These are phyloP conservation scores for Dendrobium chrysotoxum DNA, from an alignment of 106 monocot genomes.

Conservation along the genomic window DNA sequence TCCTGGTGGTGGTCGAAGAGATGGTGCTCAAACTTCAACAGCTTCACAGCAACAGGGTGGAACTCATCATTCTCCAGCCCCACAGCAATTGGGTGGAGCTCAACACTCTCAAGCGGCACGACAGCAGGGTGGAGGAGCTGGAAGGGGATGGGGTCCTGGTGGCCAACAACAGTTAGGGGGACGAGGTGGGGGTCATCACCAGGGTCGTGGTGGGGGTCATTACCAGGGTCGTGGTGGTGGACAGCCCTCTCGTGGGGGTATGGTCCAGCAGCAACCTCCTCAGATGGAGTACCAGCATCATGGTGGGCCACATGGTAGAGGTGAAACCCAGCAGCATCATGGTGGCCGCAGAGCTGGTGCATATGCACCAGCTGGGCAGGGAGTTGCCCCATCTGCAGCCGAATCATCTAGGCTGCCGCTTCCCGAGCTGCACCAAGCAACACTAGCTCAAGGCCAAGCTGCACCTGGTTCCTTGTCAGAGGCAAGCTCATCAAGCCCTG, in stretches of 20 bases:
- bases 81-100: background rate
- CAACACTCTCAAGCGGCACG: constrained; percentile 10
- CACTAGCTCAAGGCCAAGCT: constrained; percentile 29
- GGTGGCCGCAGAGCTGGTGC: constrained; percentile 43
- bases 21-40: constrained; percentile 15
- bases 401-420: constrained; percentile 42
- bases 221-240: constrained; percentile 18
- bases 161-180: constrained; percentile 47
- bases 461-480: constrained; percentile 17
- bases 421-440: constrained; percentile 99
- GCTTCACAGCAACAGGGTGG: background rate
- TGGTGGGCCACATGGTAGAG: constrained; percentile 33
- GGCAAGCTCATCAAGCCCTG: constrained; percentile 30
- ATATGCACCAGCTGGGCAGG: constrained; percentile 23
- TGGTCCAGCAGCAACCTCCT: constrained; percentile 12
- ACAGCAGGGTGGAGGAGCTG: constrained; percentile 35
- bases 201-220: constrained; percentile 24
- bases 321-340: constrained; percentile 44
- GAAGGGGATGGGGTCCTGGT: constrained; percentile 34
- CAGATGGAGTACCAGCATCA: constrained; percentile 28
- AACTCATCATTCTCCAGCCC: background rate
- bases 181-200: constrained; percentile 32
- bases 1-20: constrained; percentile 22
- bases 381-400: constrained; percentile 23
- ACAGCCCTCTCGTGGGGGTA: background rate